Percentiles rank a stretch among this genome's conserved stretches.
Evolutionary conservation across 2,329 filamentous ascomycete genomes (phyloP).

Genomic region (Fusarium devonianum): DNA sequence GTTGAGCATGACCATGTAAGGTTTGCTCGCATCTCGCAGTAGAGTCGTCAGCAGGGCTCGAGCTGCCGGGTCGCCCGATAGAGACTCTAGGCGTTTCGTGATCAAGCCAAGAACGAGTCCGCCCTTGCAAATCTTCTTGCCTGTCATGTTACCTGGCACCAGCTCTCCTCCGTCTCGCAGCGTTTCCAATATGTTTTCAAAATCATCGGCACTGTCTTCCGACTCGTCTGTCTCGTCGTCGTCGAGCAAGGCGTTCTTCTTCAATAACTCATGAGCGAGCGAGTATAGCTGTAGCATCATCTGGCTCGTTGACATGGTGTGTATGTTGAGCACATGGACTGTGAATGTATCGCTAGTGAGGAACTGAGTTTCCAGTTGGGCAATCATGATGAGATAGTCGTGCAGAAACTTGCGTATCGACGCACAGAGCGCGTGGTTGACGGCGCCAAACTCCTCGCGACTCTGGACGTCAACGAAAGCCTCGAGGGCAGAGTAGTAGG

Average conservation of each 20-base stretch:
- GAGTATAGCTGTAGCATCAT: constrained; percentile 91
- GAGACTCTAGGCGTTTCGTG: constrained; percentile 82
- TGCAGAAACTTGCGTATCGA: constrained; percentile 89
- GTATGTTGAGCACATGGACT: constrained; percentile 89
- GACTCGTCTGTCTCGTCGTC: constrained; percentile 80
- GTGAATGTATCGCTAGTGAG: constrained; percentile 90
- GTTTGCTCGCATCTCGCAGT: constrained; percentile 85
- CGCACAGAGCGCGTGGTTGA: constrained; percentile 96
- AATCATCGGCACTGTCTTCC: constrained; percentile 79
- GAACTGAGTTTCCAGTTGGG: constrained; percentile 92
- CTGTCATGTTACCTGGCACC: constrained; percentile 77
- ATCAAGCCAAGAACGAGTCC: constrained; percentile 90
- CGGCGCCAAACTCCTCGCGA: constrained; percentile 88
- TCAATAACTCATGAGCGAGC: constrained; percentile 85
- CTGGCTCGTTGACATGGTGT: constrained; percentile 87
- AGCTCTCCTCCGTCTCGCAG: constrained; percentile 86
- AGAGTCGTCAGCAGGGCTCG: constrained; percentile 81
- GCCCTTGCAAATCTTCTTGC: constrained; percentile 95
- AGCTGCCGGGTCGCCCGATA: constrained; percentile 93
- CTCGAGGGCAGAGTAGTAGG: constrained; percentile 89
- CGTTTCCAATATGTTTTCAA: constrained; percentile 92
- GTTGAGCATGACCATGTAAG: constrained; percentile 98
- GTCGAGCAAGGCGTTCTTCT: constrained; percentile 85
- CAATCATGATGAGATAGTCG: constrained; percentile 91
- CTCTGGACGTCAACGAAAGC: constrained; percentile 95